A percentile compares a stretch with the other conserved stretches of the same genome.
Evolutionary conservation across 495 filamentous ascomycete genomes (phyloP).

Genomic region (Aspergillus baeticus): DNA sequence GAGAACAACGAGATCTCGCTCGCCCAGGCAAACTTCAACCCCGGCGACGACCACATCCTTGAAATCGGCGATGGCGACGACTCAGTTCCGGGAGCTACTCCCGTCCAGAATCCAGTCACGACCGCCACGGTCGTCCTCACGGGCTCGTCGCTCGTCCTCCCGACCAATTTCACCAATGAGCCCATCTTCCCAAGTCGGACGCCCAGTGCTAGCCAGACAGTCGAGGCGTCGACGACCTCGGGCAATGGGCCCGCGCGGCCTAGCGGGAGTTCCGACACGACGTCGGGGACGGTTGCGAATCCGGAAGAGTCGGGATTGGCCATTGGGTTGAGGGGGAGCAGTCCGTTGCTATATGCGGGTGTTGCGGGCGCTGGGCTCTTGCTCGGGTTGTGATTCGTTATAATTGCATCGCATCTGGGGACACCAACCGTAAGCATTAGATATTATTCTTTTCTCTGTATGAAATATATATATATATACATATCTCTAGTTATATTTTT

Average conservation of each 20-base stretch:
- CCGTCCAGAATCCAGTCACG: conserved; percentile 58
- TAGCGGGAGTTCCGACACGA: neutral
- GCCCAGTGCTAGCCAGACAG: too few species aligned
- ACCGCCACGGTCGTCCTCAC: conserved; percentile 15
- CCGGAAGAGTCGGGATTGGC: neutral
- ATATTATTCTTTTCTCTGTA: too few species aligned
- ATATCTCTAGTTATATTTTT: too few species aligned
- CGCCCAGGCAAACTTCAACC: conserved; percentile 75
- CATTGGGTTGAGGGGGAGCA: neutral
- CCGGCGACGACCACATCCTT: conserved; percentile 56
- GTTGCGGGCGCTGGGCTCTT: neutral
- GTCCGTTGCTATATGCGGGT: neutral
- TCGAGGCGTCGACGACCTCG: neutral
- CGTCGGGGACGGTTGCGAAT: neutral
- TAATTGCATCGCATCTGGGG: too few species aligned
- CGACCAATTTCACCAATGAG: neutral
- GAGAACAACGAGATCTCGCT: conserved; percentile 75
- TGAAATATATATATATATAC: neutral
- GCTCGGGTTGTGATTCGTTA: neutral
- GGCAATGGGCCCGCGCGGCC: neutral
- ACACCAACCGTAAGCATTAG: too few species aligned
- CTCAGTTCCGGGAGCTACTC: conserved; percentile 66
- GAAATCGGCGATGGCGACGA: conserved; percentile 66
- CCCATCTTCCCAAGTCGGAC: conserved; percentile 10
- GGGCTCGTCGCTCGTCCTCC: neutral